These are phyloP conservation scores for Xylariomycetidae sp. DNA, from an alignment of 2,329 filamentous ascomycete genomes.

Conservation along the genomic window DNA sequence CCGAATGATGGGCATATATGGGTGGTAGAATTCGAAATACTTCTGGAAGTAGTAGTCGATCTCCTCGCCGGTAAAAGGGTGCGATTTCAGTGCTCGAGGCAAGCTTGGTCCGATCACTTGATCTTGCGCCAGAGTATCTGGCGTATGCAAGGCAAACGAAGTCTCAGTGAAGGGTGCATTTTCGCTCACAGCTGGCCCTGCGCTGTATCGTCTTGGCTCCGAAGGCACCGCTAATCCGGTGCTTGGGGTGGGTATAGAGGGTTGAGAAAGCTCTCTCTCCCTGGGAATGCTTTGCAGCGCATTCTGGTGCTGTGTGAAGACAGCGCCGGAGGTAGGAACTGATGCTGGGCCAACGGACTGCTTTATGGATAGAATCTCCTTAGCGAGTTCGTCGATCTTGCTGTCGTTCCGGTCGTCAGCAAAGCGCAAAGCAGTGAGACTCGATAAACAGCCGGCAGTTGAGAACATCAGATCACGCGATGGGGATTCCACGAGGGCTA, in stretches of 20 bases:
- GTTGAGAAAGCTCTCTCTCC: conserved; percentile 10
- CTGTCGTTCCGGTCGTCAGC: too few relatives aligned
- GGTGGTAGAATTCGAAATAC: conserved; percentile 48
- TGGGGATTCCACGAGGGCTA: too few relatives aligned
- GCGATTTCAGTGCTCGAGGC: conserved; percentile 39
- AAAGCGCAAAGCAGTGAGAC: too few relatives aligned
- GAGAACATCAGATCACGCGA: too few relatives aligned
- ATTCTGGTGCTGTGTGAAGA: conserved; percentile 20
- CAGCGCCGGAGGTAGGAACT: neutral
- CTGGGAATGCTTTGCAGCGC: conserved; percentile 11
- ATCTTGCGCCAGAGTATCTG: conserved; percentile 18
- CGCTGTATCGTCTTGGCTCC: too few relatives aligned
- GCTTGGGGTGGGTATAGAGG: conserved; percentile 17
- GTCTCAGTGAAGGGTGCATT: too few relatives aligned
- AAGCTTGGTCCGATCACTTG: conserved; percentile 21
- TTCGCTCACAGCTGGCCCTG: too few relatives aligned
- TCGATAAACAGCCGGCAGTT: too few relatives aligned
- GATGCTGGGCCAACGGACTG: conserved; percentile 36
- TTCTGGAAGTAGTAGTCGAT: conserved; percentile 51
- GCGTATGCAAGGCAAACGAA: conserved; percentile 23
- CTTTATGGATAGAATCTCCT: conserved; percentile 50
- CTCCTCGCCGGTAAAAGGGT: conserved; percentile 45
- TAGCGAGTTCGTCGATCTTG: conserved; percentile 49
- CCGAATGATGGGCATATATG: conserved; percentile 46
- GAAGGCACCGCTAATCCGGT: conserved; percentile 3